Evolutionary conservation across 2,329 filamentous ascomycete species (phyloP).

Genomic region (Zymoseptoria brevis): DNA sequence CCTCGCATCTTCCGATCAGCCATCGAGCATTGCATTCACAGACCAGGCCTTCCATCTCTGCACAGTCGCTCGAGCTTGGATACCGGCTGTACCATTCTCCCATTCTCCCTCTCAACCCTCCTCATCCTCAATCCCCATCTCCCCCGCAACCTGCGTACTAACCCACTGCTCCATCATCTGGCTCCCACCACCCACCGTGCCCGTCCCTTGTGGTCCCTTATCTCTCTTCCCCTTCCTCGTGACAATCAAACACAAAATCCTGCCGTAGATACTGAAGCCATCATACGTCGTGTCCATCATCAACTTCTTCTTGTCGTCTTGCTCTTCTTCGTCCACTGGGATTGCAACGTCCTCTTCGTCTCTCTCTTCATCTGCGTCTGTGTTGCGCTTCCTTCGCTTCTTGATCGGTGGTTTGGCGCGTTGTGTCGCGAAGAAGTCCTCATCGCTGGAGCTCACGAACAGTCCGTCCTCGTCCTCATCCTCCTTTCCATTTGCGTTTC

Average conservation of each 20-base stretch:
- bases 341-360: conserved; percentile 12
- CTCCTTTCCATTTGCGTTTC: conserved; percentile 10
- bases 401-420: conserved; percentile 18
- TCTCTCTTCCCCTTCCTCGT: conserved; percentile 55
- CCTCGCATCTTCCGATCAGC: too few species aligned
- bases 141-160: conserved; percentile 30
- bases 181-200: conserved; percentile 22
- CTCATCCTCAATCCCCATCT: conserved; percentile 27
- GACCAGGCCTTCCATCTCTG: too few species aligned
- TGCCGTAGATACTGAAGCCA: conserved; percentile 91
- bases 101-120: conserved; percentile 17
- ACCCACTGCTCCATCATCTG: conserved; percentile 36
- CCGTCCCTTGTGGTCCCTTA: conserved; percentile 13
- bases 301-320: conserved; percentile 84
- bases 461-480: conserved; percentile 24
- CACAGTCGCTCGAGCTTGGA: too few species aligned
- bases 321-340: conserved; percentile 11
- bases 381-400: conserved; percentile 16
- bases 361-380: conserved; percentile 13
- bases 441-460: conserved; percentile 32
- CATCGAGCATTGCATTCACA: too few species aligned
- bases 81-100: too few species aligned
- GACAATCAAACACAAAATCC: conserved; percentile 84
- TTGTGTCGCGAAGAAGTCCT: conserved; percentile 28
- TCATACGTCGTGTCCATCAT: conserved; percentile 82